Conservation (phyloP, 2,329 filamentous ascomycete species). For the Pseudocercospora fijiensis region DNA sequence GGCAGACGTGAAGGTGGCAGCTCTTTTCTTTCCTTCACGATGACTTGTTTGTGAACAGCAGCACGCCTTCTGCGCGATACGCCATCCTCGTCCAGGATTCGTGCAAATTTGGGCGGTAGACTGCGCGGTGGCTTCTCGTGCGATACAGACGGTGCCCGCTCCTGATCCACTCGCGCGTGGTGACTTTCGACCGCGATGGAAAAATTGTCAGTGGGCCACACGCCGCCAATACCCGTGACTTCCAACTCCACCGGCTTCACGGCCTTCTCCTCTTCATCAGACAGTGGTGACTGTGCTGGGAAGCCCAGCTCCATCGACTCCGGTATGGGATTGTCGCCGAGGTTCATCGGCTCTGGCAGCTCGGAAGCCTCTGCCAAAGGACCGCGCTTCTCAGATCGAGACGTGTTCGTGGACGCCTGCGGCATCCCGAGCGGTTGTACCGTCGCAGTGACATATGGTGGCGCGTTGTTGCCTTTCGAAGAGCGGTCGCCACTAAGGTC, state of each 20-base stretch:
- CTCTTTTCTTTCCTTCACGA: conserved; percentile 68
- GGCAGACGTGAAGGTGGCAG: conserved; percentile 47
- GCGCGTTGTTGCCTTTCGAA: conserved; percentile 18
- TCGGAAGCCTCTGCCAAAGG: conserved; percentile 31
- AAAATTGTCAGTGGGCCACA: conserved; percentile 59
- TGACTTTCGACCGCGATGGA: conserved; percentile 51
- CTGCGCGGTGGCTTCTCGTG: conserved; percentile 28
- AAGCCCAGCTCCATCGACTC: conserved; percentile 41
- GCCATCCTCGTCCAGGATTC: conserved; percentile 32
- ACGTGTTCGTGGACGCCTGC: not conserved
- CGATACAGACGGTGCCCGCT: conserved; percentile 7
- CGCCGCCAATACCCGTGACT: conserved; percentile 58
- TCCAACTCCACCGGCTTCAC: conserved; percentile 43
- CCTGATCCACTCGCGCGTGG: conserved; percentile 27
- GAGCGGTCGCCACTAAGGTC: conserved; percentile 69
- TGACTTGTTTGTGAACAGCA: conserved; percentile 64
- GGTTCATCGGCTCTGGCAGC: conserved; percentile 39
- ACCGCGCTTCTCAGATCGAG: conserved; percentile 35
- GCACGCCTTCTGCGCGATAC: conserved; percentile 15
- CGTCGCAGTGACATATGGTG: conserved; percentile 26
- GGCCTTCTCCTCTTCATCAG: not conserved
- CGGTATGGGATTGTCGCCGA: conserved; percentile 40
- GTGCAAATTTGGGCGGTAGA: conserved; percentile 36
- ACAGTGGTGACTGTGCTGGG: conserved; percentile 36
- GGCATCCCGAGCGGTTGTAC: conserved; percentile 25